Conservation (phyloP, 768 basidiomycete genomes). For the Termitomyces sp. region DNA sequence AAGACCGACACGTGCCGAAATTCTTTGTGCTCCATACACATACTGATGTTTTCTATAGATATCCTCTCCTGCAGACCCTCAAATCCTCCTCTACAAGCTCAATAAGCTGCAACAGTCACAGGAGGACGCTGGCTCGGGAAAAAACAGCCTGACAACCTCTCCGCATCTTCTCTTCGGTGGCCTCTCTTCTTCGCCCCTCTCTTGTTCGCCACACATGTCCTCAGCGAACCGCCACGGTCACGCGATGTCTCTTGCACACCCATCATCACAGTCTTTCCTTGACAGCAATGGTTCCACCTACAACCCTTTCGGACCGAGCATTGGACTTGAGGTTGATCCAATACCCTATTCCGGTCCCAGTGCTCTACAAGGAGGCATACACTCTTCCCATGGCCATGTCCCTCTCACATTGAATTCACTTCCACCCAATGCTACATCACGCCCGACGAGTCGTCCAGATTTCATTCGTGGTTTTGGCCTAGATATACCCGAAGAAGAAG, state of each 20-base stretch:
- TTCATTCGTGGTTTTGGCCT: conserved; percentile 79
- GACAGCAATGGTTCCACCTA: conserved; percentile 29
- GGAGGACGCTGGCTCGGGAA: conserved; percentile 40
- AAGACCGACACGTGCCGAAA: conserved; percentile 22
- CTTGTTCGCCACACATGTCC: conserved; percentile 46
- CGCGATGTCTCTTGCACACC: conserved; percentile 69
- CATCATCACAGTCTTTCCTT: conserved; percentile 38
- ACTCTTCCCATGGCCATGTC: conserved; percentile 56
- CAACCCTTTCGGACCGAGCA: conserved; percentile 64
- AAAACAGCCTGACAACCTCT: conserved; percentile 53
- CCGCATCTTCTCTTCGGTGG: conserved; percentile 55
- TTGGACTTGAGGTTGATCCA: conserved; percentile 38
- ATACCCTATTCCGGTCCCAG: conserved; percentile 21
- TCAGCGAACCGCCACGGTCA: conserved; percentile 60
- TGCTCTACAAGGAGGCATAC: conserved; percentile 28
- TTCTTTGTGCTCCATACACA: neutral
- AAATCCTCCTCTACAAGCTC: conserved; percentile 75
- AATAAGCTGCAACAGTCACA: conserved; percentile 82
- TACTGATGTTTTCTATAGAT: conserved; percentile 44
- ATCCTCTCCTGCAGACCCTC: conserved; percentile 88
- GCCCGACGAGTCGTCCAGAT: conserved; percentile 60
- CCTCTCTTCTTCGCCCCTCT: conserved; percentile 55
- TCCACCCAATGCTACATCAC: conserved; percentile 40
- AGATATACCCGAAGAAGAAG: conserved; percentile 75
- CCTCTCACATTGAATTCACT: conserved; percentile 45